Evolutionary conservation across 129 eudicot genomes (phyloP), one percentile per base, ranked within the genome.

Genomic region (Deinandra increscens): DNA sequence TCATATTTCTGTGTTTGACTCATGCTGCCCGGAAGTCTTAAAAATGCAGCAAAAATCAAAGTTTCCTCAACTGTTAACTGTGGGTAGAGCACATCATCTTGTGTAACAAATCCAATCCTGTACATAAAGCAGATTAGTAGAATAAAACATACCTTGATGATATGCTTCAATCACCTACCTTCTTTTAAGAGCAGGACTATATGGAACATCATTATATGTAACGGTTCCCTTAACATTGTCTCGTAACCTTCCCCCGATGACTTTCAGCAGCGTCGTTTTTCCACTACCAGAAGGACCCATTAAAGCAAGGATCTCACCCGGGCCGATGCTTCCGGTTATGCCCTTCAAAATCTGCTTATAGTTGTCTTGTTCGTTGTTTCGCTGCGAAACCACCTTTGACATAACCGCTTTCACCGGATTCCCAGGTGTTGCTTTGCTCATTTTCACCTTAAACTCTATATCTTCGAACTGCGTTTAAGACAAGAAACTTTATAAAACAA

Each of bases 271-370:
- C 3, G 99, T 94, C 18, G 99, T 94, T 82, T 94, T 94, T 0
- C 99, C 99, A 65, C 99, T 94, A 7, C 99, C 99, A 7, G 99
- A 94, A 80, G 99, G 99, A 68, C 99, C 99, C 99, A 94, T 94
- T 55, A 94, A 78, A 55, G 99, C 99, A 48, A 94, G 84, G 17
- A 86, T 82, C 78, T 94, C 93, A 60, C 97, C 97, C 6, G 99
- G 99, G 69, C 91, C 87, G 38, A 89, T 68, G 73, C 99, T 94
- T 77, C 99, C 99, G 0, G 97, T 94, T 50, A 94, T 83, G 18
- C 99, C 97, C 62, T 87, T 90, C 76, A 94, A 60, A 68, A 94
- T 94, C 70, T 87, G 88, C 77, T 89, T 94, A 79, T 94, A 85
- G 59, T 87, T 75, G 10, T 81, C 92, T 9, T 84, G 83, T 39